phyloP scores from a whole-genome alignment of 176 grass and related monocot genomes.

The Hordeum marinum region DNA sequence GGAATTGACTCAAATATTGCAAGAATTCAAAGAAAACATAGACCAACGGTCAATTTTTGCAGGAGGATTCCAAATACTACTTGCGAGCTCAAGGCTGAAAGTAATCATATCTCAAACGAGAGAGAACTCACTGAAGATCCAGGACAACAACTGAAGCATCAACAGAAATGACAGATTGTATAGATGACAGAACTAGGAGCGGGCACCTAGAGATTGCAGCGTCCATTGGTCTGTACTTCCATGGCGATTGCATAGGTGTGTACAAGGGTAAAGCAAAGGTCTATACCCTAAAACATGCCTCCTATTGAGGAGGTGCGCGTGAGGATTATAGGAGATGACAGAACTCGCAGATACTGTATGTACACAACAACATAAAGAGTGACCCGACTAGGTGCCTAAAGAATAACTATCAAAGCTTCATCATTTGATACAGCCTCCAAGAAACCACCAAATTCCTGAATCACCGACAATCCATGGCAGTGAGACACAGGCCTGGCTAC shows the following conservation, averaged over 20 bases:
- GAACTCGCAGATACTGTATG: neutral
- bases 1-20: neutral
- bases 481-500: neutral
- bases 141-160: neutral
- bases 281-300: conserved; percentile 10
- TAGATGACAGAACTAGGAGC: neutral
- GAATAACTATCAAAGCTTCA: neutral
- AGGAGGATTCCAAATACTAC: neutral
- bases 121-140: neutral
- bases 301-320: neutral
- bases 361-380: conserved; percentile 35
- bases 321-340: neutral
- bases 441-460: conserved; percentile 15
- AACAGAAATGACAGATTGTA: neutral
- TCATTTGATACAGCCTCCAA: neutral
- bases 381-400: conserved; percentile 14
- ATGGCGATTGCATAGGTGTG: neutral
- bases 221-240: too few relatives aligned
- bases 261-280: conserved; percentile 14
- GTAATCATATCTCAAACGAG: neutral
- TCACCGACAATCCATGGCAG: neutral
- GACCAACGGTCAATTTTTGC: too few relatives aligned
- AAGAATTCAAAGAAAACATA: neutral
- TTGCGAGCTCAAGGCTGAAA: neutral
- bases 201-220: too few relatives aligned